Evolutionary conservation across 2,329 filamentous ascomycete species (phyloP).

Genomic region (Geosmithia putterillii): DNA sequence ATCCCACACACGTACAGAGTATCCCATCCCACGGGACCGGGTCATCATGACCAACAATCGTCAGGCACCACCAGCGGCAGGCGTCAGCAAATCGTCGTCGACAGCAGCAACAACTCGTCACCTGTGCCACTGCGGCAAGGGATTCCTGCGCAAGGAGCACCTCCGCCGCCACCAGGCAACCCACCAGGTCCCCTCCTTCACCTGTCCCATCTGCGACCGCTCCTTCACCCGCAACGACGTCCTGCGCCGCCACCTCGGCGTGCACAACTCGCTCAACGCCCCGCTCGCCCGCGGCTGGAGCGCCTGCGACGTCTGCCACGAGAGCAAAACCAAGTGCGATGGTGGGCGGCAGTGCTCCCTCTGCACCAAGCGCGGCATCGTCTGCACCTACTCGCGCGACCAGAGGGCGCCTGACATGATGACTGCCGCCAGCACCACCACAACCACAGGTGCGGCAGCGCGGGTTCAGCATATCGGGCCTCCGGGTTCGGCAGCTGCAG

Average conservation of each 20-base stretch:
- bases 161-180: constrained; percentile 25
- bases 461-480: no score
- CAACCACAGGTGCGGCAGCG: no score
- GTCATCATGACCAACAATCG: neutral
- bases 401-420: neutral
- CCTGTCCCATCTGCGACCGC: constrained; percentile 21
- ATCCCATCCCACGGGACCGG: no score
- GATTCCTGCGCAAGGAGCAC: constrained; percentile 27
- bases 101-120: constrained; percentile 1
- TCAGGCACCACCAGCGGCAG: neutral
- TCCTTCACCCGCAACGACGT: constrained; percentile 26
- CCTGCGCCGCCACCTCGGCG: constrained; percentile 21
- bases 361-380: constrained; percentile 23
- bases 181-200: constrained; percentile 19
- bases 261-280: constrained; percentile 16
- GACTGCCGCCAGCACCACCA: no score
- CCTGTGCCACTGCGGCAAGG: constrained; percentile 24
- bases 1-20: no score
- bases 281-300: constrained; percentile 20
- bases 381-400: constrained; percentile 16
- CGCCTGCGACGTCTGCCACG: constrained; percentile 29
- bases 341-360: constrained; percentile 24
- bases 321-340: constrained; percentile 32
- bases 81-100: neutral
- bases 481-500: no score